Evolutionary conservation across 768 basidiomycete genomes (phyloP).

Genomic region (Pisolithus marmoratus): DNA sequence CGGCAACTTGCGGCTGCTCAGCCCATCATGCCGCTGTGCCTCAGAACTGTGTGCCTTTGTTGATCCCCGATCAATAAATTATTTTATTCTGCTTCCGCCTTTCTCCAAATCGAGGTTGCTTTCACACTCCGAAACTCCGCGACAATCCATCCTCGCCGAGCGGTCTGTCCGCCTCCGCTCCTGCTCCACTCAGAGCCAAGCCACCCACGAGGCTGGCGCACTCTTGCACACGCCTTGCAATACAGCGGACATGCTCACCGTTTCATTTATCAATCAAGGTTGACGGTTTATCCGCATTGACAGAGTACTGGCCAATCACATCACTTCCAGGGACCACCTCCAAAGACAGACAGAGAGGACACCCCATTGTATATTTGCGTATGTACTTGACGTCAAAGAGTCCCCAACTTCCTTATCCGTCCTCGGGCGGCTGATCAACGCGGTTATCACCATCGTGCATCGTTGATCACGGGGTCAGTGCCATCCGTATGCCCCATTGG

Average conservation of each 20-base stretch:
- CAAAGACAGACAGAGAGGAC: too few species aligned
- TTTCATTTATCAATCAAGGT: too few species aligned
- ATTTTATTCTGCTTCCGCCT: constrained; percentile 30
- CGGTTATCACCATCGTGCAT: constrained; percentile 11
- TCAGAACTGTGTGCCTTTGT: constrained; percentile 33
- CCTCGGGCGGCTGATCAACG: constrained; percentile 5
- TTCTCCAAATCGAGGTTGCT: constrained; percentile 10
- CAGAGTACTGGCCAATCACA: too few species aligned
- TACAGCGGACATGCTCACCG: too few species aligned
- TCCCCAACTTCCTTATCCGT: constrained; percentile 9
- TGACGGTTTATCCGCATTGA: too few species aligned
- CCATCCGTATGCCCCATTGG: too few species aligned
- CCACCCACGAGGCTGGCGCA: neutral
- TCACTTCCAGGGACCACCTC: too few species aligned
- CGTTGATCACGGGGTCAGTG: neutral
- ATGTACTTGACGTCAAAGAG: constrained; percentile 5
- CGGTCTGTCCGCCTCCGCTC: neutral
- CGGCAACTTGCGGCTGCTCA: constrained; percentile 24
- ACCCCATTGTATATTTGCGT: neutral
- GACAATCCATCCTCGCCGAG: constrained; percentile 21
- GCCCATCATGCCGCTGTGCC: constrained; percentile 18
- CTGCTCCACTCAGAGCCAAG: too few species aligned
- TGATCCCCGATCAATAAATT: constrained; percentile 61
- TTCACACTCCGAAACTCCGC: constrained; percentile 26
- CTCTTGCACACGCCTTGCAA: too few species aligned